Base-by-base conservation (phyloP, 2,329 filamentous ascomycete genomes). In the Rhinocladiella similis region DNA sequence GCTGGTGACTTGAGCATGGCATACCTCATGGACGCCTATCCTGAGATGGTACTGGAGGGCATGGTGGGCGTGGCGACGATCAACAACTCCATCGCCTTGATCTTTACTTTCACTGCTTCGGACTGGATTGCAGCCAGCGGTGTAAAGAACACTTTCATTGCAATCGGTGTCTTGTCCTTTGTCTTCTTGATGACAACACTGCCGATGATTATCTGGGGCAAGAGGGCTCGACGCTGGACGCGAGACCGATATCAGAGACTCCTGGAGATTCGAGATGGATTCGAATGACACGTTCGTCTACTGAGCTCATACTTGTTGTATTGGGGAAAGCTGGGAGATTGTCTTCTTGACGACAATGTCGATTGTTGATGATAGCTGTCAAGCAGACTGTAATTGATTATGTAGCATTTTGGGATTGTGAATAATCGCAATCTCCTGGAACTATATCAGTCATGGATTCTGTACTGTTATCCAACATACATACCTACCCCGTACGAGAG, bases 1-100 rank as follows among this genome's bases (percentile, higher is more conserved):
- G 80, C 80, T 1, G 82, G 82, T 5, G 82, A 84, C 67, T 66
- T 84, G 55, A 74, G 76, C 52, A 76, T 81, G 72, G 78, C 80
- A 0, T 83, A 83, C 57, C 69, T 83, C 3, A 80, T 80, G 62
- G 81, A 83, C 56, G 77, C 77, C 3, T 83, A 83, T 56, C 80
- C 80, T 1, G 80, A 82, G 33, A 82, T 82, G 75, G 76, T 83
- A 5, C 69, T 83, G 2, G 80, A 83, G 62, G 81, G 81, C 25
- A 83, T 83, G 80, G 81, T 83, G 1, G 80, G 80, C 5, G 80
- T 83, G 1, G 75, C 79, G 2, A 78, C 82, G 18, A 81, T 83
- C 66, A 83, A 83, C 68, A 83, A 83, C 65, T 77, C 75, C 1
- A 70, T 83, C 14, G 80, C 77, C 7, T 79, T 77, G 64, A 71